Conservation (phyloP, 257 asterid genomes). For the Paraleonurus japonicus region DNA sequence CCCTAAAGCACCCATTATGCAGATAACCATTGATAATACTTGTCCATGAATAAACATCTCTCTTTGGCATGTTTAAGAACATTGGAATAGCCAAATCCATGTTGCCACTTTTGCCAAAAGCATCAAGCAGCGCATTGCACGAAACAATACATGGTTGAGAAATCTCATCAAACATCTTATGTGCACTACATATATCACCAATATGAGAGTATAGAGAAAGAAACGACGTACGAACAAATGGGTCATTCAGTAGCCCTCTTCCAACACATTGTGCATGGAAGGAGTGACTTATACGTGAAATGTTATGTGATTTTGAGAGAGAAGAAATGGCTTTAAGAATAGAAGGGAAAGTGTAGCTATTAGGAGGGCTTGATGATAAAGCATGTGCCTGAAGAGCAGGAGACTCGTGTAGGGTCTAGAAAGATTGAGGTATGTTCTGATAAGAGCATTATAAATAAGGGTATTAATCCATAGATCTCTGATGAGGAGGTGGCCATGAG, state of each 20-base stretch:
- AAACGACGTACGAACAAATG: slow-evolving; percentile 69
- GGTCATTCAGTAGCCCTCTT: slow-evolving; percentile 67
- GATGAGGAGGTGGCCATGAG: slow-evolving; percentile 53
- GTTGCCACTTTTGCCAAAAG: slow-evolving; percentile 60
- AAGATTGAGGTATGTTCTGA: slow-evolving; percentile 55
- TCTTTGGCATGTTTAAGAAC: slow-evolving; percentile 50
- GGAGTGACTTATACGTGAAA: slow-evolving; percentile 35
- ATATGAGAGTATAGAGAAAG: slow-evolving; percentile 47
- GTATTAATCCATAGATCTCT: slow-evolving; percentile 74
- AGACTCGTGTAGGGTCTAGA: slow-evolving; percentile 46
- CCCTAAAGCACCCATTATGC: slow-evolving; percentile 46
- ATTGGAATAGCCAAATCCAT: slow-evolving; percentile 49
- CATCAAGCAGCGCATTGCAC: slow-evolving; percentile 73
- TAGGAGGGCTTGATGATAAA: slow-evolving; percentile 66
- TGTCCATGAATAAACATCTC: slow-evolving; percentile 87
- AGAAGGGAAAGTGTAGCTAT: slow-evolving; percentile 78
- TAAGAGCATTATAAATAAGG: slow-evolving; percentile 70
- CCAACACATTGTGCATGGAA: slow-evolving; percentile 58
- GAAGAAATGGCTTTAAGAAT: slow-evolving; percentile 55
- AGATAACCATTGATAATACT: slow-evolving; percentile 63
- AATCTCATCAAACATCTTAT: slow-evolving; percentile 65
- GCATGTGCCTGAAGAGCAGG: slow-evolving; percentile 66
- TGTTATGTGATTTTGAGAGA: slow-evolving; percentile 28
- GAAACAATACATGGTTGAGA: slow-evolving; percentile 60
- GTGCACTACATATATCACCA: slow-evolving; percentile 47